Percentiles rank a stretch among this genome's conserved stretches.
Evolutionary conservation across 179 eudicot species (phyloP).

Genomic region (Corrigiola litoralis): DNA sequence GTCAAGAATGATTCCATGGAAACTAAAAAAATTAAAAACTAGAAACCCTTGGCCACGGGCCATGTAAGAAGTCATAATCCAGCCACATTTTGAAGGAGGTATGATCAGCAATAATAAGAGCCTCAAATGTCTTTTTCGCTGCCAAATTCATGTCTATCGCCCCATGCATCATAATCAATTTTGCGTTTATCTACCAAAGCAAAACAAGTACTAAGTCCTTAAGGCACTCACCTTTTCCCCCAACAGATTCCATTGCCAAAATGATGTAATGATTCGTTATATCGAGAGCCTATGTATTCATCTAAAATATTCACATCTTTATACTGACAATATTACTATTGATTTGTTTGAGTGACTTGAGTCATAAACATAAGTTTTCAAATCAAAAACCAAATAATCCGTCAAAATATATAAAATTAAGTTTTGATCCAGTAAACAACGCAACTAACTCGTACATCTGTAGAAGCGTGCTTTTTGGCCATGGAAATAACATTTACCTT

Average conservation of each 20-base stretch:
- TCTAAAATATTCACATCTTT: too few species aligned
- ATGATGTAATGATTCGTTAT: not conserved
- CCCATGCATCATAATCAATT: not conserved
- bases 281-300: not conserved
- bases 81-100: not conserved
- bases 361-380: too few species aligned
- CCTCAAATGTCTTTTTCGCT: not conserved
- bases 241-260: conserved; percentile 1
- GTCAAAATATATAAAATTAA: too few species aligned
- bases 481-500: too few species aligned
- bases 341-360: too few species aligned
- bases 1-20: not conserved
- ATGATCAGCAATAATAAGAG: not conserved
- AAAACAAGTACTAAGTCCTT: not conserved
- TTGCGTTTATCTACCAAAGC: not conserved
- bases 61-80: not conserved
- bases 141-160: not conserved
- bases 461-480: too few species aligned
- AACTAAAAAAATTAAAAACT: not conserved
- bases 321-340: not conserved
- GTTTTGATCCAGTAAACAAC: too few species aligned
- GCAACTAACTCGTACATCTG: too few species aligned
- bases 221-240: not conserved
- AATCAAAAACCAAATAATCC: too few species aligned
- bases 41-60: not conserved